These are phyloP conservation scores for Phylloboletellus chloephorus DNA, from an alignment of 1,284 basidiomycete species.

Conservation along the genomic window DNA sequence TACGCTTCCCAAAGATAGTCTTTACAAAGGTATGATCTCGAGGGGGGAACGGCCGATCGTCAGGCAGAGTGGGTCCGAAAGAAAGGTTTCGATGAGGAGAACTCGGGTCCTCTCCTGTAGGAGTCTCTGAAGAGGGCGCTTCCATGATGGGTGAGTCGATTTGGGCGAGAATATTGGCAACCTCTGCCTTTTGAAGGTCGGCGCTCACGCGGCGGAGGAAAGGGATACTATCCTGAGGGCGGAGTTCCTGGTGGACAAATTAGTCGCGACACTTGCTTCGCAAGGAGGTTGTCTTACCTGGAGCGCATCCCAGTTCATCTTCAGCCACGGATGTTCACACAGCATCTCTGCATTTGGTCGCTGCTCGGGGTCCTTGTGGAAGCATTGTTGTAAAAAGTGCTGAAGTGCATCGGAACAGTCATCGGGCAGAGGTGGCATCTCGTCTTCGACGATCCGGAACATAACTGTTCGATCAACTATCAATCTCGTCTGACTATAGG, in stretches of 20 bases:
- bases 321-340: constrained; percentile 89
- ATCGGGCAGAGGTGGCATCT: constrained; percentile 79
- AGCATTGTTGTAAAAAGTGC: constrained; percentile 80
- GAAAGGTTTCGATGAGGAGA: constrained; percentile 34
- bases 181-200: constrained; percentile 72
- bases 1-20: constrained; percentile 88
- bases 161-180: constrained; percentile 48
- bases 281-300: constrained; percentile 48
- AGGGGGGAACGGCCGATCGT: constrained; percentile 48
- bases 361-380: constrained; percentile 78
- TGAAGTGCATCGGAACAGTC: constrained; percentile 67
- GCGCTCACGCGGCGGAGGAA: constrained; percentile 87
- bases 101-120: constrained; percentile 22
- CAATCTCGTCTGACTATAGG: constrained; percentile 6
- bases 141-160: constrained; percentile 47
- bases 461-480: constrained; percentile 54
- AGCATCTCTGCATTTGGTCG: constrained; percentile 80
- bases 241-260: constrained; percentile 52
- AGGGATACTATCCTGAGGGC: constrained; percentile 89
- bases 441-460: constrained; percentile 94
- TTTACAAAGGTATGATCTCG: constrained; percentile 84
- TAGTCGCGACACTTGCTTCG: constrained; percentile 4
- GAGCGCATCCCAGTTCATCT: constrained; percentile 68
- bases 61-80: constrained; percentile 34
- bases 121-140: constrained; percentile 37